A percentile compares a stretch with the other conserved stretches of the same genome.
These are phyloP conservation scores for Annona cherimola DNA, from an alignment of 164 flowering plant species.

Conservation along the genomic window DNA sequence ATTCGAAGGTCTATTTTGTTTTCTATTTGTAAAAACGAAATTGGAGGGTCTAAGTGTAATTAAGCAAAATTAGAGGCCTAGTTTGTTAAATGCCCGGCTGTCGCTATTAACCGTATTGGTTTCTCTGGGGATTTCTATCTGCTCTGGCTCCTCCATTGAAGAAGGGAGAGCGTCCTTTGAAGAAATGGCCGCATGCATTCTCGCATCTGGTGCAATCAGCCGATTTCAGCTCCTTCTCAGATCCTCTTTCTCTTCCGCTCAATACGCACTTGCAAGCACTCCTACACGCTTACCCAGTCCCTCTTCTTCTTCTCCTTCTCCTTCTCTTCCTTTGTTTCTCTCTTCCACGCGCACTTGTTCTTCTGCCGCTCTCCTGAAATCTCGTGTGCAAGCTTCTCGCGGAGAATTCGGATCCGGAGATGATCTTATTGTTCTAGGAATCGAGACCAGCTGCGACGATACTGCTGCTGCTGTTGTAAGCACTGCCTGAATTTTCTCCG, in stretches of 20 bases:
- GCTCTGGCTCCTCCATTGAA: background rate
- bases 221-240: constrained; percentile 36
- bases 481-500: background rate
- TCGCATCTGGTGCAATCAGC: constrained; percentile 24
- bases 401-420: constrained; percentile 16
- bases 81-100: no score
- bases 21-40: no score
- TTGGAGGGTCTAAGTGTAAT: no score
- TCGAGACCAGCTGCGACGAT: constrained; percentile 96
- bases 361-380: constrained; percentile 8
- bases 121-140: background rate
- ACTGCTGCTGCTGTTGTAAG: constrained; percentile 88
- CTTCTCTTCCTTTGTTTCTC: constrained; percentile 3
- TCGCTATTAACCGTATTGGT: no score
- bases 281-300: constrained; percentile 1
- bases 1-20: no score
- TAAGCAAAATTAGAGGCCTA: no score
- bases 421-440: constrained; percentile 69
- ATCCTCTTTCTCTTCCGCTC: constrained; percentile 7
- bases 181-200: constrained; percentile 26
- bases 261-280: constrained; percentile 6
- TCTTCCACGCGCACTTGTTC: background rate
- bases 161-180: background rate
- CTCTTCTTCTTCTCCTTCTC: background rate
- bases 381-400: constrained; percentile 5